Conservation (phyloP, 1,139 yeast genomes). For the Scheffersomyces segobiensis region DNA sequence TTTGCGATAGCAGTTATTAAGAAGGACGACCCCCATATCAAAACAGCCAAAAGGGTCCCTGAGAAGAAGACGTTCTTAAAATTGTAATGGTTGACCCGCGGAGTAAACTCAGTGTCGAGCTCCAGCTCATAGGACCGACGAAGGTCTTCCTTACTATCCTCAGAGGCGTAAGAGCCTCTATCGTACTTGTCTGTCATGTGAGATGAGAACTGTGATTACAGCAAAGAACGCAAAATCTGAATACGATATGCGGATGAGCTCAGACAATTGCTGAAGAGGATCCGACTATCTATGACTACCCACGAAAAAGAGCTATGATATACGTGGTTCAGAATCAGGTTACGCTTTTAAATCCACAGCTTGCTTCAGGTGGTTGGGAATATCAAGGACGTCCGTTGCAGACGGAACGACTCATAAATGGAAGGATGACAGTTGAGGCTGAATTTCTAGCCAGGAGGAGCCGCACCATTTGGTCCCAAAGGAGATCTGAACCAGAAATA, state of each 20-base stretch:
- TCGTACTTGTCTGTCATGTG: neutral
- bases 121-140: slow-evolving; percentile 1
- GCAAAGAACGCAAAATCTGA: neutral
- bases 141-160: slow-evolving; percentile 12
- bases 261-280: neutral
- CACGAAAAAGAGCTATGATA: neutral
- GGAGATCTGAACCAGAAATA: neutral
- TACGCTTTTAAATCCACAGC: neutral
- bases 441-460: neutral
- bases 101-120: neutral
- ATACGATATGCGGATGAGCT: neutral
- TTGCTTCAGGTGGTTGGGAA: neutral
- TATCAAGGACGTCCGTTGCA: neutral
- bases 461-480: neutral
- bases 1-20: slow-evolving; percentile 28
- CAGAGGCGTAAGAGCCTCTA: neutral
- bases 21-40: slow-evolving; percentile 43
- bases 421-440: neutral
- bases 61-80: slow-evolving; percentile 16
- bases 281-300: neutral
- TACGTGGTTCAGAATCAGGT: too few species aligned
- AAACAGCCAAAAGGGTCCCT: slow-evolving; percentile 26
- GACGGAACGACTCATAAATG: neutral
- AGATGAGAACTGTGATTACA: neutral
- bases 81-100: slow-evolving; percentile 3